phyloP scores from a whole-genome alignment of 2,329 filamentous ascomycete species.

The Colletotrichum echinochloae region DNA sequence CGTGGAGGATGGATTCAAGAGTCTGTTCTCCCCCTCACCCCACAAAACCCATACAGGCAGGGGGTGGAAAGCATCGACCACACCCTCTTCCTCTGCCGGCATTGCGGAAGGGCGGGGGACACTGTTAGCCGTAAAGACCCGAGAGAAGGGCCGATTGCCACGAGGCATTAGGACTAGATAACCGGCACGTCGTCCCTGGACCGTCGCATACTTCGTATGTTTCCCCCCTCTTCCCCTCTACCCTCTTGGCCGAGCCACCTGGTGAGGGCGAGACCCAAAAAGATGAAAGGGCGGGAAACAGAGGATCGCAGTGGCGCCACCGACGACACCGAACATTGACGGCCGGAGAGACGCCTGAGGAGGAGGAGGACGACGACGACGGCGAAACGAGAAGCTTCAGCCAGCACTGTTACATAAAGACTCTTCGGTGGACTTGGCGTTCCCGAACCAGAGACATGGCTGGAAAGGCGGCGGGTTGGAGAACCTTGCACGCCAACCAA shows the following conservation, averaged over 20 bases:
- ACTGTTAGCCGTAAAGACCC: conserved; percentile 32
- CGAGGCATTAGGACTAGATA: conserved; percentile 35
- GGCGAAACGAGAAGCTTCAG: not conserved
- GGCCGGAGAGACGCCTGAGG: not conserved
- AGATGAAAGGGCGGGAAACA: not conserved
- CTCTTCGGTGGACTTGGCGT: not conserved
- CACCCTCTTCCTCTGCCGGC: conserved; percentile 31
- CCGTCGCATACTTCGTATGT: not conserved
- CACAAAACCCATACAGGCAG: conserved; percentile 11
- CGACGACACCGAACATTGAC: not conserved
- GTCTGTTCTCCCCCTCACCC: not conserved
- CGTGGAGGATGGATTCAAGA: not conserved
- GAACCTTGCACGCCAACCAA: not conserved
- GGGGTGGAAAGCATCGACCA: not conserved
- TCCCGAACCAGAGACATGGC: not conserved
- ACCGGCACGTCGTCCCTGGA: conserved; percentile 35
- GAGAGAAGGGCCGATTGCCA: conserved; percentile 40
- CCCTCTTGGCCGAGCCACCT: not conserved
- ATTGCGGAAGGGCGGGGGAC: conserved; percentile 21
- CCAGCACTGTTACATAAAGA: not conserved
- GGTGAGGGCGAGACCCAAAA: not conserved
- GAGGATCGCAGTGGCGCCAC: not conserved
- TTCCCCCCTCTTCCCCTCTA: not conserved
- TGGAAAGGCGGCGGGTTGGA: not conserved
- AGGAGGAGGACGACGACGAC: not conserved